Evolutionary conservation across 1,284 basidiomycete species (phyloP).

Genomic region (Naganishia albida): DNA sequence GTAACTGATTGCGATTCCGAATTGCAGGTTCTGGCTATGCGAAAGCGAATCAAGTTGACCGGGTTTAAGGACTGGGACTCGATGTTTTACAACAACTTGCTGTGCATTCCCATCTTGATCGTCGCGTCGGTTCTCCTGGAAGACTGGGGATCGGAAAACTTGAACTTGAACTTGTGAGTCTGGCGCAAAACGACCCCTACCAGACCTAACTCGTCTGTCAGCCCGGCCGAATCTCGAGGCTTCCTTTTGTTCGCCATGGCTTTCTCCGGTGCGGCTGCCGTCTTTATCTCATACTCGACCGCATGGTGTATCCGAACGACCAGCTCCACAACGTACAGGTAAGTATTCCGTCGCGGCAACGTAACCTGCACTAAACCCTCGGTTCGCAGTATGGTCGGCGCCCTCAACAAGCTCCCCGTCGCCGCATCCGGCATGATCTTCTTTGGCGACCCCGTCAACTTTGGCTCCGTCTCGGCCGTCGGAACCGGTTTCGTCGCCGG

Average conservation of each 20-base stretch:
- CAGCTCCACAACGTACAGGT: constrained; percentile 96
- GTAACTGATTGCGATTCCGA: neutral
- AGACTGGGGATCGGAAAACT: constrained; percentile 81
- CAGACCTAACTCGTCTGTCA: constrained; percentile 47
- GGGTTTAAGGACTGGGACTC: constrained; percentile 99
- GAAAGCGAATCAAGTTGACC: constrained; percentile 95
- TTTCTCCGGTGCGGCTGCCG: constrained; percentile 94
- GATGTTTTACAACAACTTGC: constrained; percentile 98
- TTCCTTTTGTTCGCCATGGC: constrained; percentile 84
- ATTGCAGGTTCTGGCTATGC: constrained; percentile 83
- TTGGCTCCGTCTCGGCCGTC: constrained; percentile 86
- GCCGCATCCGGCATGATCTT: constrained; percentile 95
- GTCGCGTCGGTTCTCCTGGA: constrained; percentile 83
- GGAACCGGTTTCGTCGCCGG: constrained; percentile 89
- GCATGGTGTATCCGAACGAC: constrained; percentile 98
- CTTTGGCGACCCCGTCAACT: constrained; percentile 84
- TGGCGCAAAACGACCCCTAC: constrained; percentile 6
- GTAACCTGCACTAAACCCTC: constrained; percentile 9
- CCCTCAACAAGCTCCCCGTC: constrained; percentile 96
- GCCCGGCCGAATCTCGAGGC: constrained; percentile 77
- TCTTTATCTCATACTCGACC: constrained; percentile 96
- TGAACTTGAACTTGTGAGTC: constrained; percentile 85
- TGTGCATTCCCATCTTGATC: constrained; percentile 87
- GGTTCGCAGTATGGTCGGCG: constrained; percentile 90
- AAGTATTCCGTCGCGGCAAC: constrained; percentile 35